Base-by-base conservation (phyloP, 345 rosid genomes). In the Aquilaria malaccensis region DNA sequence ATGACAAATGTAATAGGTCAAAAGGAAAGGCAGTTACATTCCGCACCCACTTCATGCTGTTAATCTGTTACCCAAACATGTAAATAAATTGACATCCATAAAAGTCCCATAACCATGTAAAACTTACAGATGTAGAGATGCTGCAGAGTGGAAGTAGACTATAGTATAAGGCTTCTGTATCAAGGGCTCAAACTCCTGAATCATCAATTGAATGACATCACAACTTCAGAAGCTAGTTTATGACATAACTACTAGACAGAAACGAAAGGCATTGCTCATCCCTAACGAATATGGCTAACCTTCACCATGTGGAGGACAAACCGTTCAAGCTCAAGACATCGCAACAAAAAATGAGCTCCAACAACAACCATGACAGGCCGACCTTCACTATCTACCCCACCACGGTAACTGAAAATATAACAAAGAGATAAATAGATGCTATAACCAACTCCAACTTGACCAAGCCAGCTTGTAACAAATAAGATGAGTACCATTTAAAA, bases 331-430 rank as follows among this genome's bases (percentile, higher is more conserved):
- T 94, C 89, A 75, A 94, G 95, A 73, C 99, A 94, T 48, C 99
- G 83, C 66, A 90, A 75, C 74, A 94, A 79, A 76, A 94, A 86
- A 68, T 94, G 99, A 50, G 99, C 99, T 74, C 99, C 99, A 70
- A 94, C 99, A 67, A 94, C 81, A 45, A 94, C 97, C 89, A 94
- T 84, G n/a, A 94, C 95, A 52, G 97, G 97, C 45, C 68, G 89
- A 49, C 96, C 99, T 72, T 94, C 96, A 14, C 85, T 82, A 69
- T 94, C 99, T 41, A 90, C 97, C 52, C 99, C 99, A 66, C 99
- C 96, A 13, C 95, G 96, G 77, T 90, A 94, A 66, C 99, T 94
- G 83, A 67, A 61, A 70, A 13, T 46, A 61, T 67, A 73, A 71
- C 30, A 71, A 55, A 61, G 48, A 49, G 49, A 56, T 59, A 54